Percentiles rank a stretch among this genome's conserved stretches.
phyloP scores from a whole-genome alignment of 163 green algal genomes.

The Coccomyxa subellipsoidea region DNA sequence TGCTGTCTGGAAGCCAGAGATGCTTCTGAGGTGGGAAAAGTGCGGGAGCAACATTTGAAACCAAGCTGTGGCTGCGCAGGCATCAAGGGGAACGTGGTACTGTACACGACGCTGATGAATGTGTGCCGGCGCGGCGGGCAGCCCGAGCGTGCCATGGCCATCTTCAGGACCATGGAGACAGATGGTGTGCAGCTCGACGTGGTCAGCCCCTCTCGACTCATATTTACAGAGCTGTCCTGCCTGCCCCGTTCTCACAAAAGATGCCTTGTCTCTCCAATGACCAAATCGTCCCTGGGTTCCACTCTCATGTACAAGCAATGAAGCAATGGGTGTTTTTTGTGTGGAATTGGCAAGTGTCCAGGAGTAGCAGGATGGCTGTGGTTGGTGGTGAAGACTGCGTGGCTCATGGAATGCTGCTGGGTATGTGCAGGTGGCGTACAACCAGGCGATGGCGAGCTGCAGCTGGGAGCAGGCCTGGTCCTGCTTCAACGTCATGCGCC shows the following conservation, averaged over 20 bases:
- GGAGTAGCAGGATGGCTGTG: no score
- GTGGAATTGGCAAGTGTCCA: no score
- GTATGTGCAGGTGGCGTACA: slow-evolving; percentile 30
- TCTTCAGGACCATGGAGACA: slow-evolving; percentile 38
- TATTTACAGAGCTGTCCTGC: no score
- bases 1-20: no score
- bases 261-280: no score
- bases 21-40: not conserved
- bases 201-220: slow-evolving; percentile 35
- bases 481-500: slow-evolving; percentile 35
- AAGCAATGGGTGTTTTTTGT: no score
- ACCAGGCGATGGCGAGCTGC: slow-evolving; percentile 68
- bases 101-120: slow-evolving; percentile 69
- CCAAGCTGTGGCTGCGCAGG: slow-evolving; percentile 9
- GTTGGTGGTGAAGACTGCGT: not conserved
- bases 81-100: slow-evolving; percentile 62
- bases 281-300: no score
- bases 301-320: no score
- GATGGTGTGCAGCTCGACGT: slow-evolving; percentile 58
- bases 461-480: slow-evolving; percentile 36
- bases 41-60: not conserved
- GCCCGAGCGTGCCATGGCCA: slow-evolving; percentile 33
- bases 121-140: slow-evolving; percentile 19
- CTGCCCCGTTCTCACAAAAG: no score
- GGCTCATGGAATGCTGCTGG: not conserved